Conservation (phyloP, 2,329 filamentous ascomycete species). For the Triangularia setosa region DNA sequence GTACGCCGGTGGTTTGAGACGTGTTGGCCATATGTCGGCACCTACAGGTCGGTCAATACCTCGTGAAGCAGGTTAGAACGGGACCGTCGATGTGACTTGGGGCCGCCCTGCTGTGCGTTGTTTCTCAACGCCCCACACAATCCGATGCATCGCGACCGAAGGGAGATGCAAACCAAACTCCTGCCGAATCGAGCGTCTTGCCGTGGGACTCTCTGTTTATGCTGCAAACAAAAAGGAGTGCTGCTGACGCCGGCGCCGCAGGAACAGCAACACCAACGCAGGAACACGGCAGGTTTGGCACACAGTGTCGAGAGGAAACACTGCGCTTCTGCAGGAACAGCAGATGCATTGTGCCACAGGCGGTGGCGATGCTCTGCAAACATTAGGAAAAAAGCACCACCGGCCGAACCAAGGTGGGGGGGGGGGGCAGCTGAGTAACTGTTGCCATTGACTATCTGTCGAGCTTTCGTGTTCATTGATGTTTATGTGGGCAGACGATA, state of each 20-base stretch:
- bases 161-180: background rate
- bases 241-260: background rate
- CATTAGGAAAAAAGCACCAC: constrained; percentile 1
- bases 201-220: background rate
- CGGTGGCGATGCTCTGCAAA: constrained; percentile 16
- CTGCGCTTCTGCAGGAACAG: constrained; percentile 27
- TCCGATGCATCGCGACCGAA: constrained; percentile 7
- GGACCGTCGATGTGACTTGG: background rate
- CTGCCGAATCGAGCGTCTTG: background rate
- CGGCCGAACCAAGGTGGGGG: background rate
- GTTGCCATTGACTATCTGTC: background rate
- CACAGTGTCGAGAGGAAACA: constrained; percentile 16
- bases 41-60: background rate
- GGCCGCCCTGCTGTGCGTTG: constrained; percentile 7
- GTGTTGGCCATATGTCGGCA: background rate
- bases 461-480: background rate
- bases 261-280: constrained; percentile 11
- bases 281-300: constrained; percentile 20
- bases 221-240: constrained; percentile 12
- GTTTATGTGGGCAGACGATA: background rate
- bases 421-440: background rate
- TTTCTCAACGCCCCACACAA: constrained; percentile 12
- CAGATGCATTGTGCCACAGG: constrained; percentile 21
- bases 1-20: background rate
- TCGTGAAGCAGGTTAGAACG: background rate